These are phyloP conservation scores for Vitis cinerea DNA, from an alignment of 164 flowering plant genomes.

Conservation along the genomic window DNA sequence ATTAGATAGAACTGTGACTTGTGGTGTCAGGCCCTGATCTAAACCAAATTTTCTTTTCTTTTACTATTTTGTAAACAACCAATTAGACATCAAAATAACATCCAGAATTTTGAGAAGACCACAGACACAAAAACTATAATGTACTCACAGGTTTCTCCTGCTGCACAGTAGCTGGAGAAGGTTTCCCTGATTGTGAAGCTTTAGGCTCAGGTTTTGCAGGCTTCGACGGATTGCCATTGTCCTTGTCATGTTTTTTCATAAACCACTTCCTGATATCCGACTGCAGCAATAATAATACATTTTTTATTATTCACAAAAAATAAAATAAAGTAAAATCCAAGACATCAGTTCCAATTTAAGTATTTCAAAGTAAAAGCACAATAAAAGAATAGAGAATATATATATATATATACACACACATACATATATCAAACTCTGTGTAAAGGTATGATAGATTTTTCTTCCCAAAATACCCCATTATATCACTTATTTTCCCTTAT, in stretches of 20 bases:
- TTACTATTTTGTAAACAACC: not conserved
- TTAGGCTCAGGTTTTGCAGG: conserved; percentile 27
- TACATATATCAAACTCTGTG: no score
- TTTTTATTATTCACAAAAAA: not conserved
- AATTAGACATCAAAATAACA: not conserved
- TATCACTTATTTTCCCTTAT: no score
- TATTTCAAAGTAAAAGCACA: no score
- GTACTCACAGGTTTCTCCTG: conserved; percentile 37
- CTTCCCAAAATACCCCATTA: no score
- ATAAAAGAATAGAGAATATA: no score
- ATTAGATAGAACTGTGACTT: no score
- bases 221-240: conserved; percentile 46
- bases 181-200: conserved; percentile 19
- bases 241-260: conserved; percentile 68
- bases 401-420: no score
- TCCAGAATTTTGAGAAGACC: not conserved
- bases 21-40: no score
- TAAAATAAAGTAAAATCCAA: no score
- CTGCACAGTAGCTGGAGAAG: conserved; percentile 16
- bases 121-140: not conserved
- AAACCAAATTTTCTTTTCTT: no score
- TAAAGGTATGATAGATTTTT: no score
- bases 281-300: conserved; percentile 4
- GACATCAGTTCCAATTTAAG: no score
- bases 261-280: conserved; percentile 93